Base-by-base conservation (phyloP, 768 basidiomycete genomes). In the Leccinum subtestaceum region DNA sequence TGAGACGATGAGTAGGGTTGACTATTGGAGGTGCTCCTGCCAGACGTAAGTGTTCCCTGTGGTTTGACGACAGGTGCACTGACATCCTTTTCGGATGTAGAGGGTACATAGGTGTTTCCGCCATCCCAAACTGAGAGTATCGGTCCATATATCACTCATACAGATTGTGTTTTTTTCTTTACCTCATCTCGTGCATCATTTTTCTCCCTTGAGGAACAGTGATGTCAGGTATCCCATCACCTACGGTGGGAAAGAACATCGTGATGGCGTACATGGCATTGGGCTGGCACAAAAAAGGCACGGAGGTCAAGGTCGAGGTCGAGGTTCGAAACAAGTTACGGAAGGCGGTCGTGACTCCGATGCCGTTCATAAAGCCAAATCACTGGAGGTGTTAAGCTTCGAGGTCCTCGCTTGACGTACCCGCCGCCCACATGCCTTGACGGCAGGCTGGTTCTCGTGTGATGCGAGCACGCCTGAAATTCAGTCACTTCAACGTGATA, bases 221-320 rank as follows among this genome's bases (percentile, higher is more conserved):
- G 49, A 99, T 95, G 0, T 98, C 95, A 0, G 97, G 96, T 49
- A 97, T 98, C 61, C 97, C 97, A 13, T 94, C 94, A 0, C 96
- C 95, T 0, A 89, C 93, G 1, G 78, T 94, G 3, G 85, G 84
- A 1, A 87, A 88, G 72, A 98, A 99, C 73, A 93, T 98, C 64
- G 93, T 95, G 1, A 98, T 98, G 96, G 96, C 87, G 1, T 98
- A 98, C 67, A 81, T 98, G 49, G 71, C 78, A 62, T 81, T 77
- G 21, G 94, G 93, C 0, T 86, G 80, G 74, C 92, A 96, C 76
- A 98, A 95, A 77, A 95, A 92, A 72, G 93, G 92, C 11, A 96
- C 89, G 0, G 83, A 88, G 69, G 78, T 98, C 4, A 80, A 82
- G 52, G 87, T 98, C 15, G 89, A 95, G 60, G 89, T 98, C 25